Evolutionary conservation across 1,284 basidiomycete genomes (phyloP).

Genomic region (Sphagnurus paluster): DNA sequence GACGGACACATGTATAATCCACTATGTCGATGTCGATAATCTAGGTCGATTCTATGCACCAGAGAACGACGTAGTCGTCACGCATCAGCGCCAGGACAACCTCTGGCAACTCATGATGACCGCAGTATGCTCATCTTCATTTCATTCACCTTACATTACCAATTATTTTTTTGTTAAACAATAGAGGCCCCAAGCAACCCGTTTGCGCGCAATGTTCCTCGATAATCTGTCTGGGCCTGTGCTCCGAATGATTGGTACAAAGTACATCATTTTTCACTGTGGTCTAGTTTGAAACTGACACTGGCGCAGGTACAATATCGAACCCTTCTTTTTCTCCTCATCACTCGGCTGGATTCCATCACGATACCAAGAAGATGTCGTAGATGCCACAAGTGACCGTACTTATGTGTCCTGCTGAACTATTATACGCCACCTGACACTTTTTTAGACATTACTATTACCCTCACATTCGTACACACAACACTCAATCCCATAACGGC

Average conservation of each 20-base stretch:
- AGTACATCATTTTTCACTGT: conserved; percentile 31
- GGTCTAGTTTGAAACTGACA: too few species aligned
- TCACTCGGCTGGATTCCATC: conserved; percentile 58
- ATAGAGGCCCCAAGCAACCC: conserved; percentile 37
- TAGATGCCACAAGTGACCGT: conserved; percentile 45
- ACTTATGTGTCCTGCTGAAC: conserved; percentile 21
- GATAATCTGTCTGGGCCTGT: conserved; percentile 47
- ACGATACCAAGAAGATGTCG: conserved; percentile 47
- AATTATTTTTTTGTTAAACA: background rate
- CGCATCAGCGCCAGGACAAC: conserved; percentile 22
- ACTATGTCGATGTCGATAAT: conserved; percentile 42
- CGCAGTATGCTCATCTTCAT: conserved; percentile 17
- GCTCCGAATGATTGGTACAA: conserved; percentile 53
- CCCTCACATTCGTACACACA: conserved; percentile 46
- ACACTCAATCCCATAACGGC: conserved; percentile 27
- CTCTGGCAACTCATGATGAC: conserved; percentile 40
- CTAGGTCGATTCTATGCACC: conserved; percentile 35
- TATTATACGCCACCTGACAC: background rate
- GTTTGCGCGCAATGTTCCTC: conserved; percentile 49
- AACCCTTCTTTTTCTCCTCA: conserved; percentile 61
- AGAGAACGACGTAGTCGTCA: conserved; percentile 21
- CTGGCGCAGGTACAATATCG: conserved; percentile 41
- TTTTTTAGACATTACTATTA: conserved; percentile 50
- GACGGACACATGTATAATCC: conserved; percentile 34
- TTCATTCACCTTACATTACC: background rate